These are phyloP conservation scores for Paraphoma sp. DNA, from an alignment of 2,329 filamentous ascomycete species.

Conservation along the genomic window DNA sequence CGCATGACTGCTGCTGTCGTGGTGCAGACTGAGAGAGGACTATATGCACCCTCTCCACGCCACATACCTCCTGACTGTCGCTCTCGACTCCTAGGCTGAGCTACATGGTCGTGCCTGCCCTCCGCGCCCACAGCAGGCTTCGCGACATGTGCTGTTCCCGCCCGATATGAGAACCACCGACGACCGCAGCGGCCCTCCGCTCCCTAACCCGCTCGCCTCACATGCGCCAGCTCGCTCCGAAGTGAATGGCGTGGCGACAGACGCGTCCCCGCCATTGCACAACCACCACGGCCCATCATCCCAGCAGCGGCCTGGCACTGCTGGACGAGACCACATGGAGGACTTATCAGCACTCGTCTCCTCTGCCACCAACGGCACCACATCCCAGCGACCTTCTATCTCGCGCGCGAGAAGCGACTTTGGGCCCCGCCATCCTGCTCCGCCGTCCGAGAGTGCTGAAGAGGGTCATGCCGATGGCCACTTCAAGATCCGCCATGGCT, in stretches of 20 bases:
- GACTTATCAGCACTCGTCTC: conserved; percentile 49
- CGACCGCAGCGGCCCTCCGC: conserved; percentile 26
- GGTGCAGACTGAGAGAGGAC: too few species aligned
- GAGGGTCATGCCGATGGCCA: conserved; percentile 58
- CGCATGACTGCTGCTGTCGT: neutral
- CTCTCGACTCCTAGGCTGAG: neutral
- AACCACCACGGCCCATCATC: conserved; percentile 16
- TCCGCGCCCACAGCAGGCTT: conserved; percentile 17
- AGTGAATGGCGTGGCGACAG: conserved; percentile 24
- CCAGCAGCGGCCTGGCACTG: conserved; percentile 35
- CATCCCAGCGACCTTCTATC: conserved; percentile 46
- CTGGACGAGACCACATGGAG: conserved; percentile 27
- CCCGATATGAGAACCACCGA: conserved; percentile 40
- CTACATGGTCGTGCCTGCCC: neutral
- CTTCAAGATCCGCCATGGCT: conserved; percentile 78
- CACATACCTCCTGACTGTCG: neutral
- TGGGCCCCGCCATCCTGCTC: conserved; percentile 53
- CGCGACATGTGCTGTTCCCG: conserved; percentile 41
- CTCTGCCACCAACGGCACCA: conserved; percentile 61
- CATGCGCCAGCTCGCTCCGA: conserved; percentile 26
- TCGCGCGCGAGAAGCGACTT: conserved; percentile 67
- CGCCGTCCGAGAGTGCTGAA: conserved; percentile 39
- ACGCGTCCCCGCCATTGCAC: conserved; percentile 19
- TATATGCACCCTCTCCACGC: too few species aligned
- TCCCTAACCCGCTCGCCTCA: conserved; percentile 36